phyloP scores from a whole-genome alignment of 2,329 filamentous ascomycete genomes.

The Coniella vitis region DNA sequence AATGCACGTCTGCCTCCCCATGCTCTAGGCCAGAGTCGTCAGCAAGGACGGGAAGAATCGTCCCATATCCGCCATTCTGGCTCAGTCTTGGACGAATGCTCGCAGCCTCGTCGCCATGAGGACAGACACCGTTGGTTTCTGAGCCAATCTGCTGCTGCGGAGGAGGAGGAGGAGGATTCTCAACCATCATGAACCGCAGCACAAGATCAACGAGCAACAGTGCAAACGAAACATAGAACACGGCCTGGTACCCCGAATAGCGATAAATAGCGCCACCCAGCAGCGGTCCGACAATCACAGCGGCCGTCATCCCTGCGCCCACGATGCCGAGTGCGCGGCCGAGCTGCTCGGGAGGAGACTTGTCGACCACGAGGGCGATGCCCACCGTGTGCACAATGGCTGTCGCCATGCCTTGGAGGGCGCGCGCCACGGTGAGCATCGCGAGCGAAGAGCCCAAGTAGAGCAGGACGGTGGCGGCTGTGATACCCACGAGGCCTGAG shows the following conservation, averaged over 20 bases:
- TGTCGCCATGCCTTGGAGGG: slow-evolving; percentile 7
- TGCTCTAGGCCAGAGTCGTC: not conserved
- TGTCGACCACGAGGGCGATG: slow-evolving; percentile 13
- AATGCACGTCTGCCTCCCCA: not conserved
- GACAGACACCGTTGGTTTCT: not conserved
- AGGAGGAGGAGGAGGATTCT: not conserved
- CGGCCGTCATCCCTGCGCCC: slow-evolving; percentile 7
- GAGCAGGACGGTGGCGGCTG: slow-evolving; percentile 9
- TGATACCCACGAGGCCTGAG: slow-evolving; percentile 5
- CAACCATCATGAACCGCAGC: slow-evolving; percentile 11
- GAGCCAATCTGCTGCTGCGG: too few species aligned
- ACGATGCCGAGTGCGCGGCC: slow-evolving; percentile 11
- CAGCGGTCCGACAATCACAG: slow-evolving; percentile 6
- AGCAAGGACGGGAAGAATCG: not conserved
- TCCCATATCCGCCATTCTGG: not conserved
- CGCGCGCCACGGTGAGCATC: slow-evolving; percentile 7
- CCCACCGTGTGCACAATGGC: slow-evolving; percentile 11
- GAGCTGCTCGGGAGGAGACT: slow-evolving; percentile 5
- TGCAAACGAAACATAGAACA: slow-evolving; percentile 7
- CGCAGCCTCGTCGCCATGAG: not conserved
- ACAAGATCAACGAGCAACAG: slow-evolving; percentile 9
- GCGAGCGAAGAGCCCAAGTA: slow-evolving; percentile 6
- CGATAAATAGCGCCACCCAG: slow-evolving; percentile 11
- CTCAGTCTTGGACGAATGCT: too few species aligned
- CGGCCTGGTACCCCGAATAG: slow-evolving; percentile 7